Base-by-base conservation (phyloP, 1,139 yeast genomes). In the Meyerozyma athensensis region DNA sequence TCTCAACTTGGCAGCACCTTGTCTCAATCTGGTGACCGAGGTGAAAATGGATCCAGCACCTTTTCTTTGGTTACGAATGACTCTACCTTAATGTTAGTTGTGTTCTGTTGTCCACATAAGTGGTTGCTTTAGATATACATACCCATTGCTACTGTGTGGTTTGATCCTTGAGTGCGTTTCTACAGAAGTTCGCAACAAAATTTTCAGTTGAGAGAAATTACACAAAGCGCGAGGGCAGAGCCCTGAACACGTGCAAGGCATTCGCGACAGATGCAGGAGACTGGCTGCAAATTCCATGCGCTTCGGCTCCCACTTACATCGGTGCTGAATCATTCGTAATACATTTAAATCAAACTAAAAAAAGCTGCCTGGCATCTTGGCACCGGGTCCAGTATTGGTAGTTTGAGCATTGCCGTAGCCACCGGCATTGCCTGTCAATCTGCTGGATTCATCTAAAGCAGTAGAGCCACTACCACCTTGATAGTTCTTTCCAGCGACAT, bases 11-110 rank as follows among this genome's bases (percentile, higher is more conserved):
- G 99, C 99, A 70, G 98, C 97, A 73, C 98, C 99, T 80, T 94
- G 86, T 85, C 98, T 87, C 74, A 94, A 87, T 79, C 97, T 92
- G 81, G 97, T 92, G 92, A 90, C 96, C 66, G 98, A 82, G 73
- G 95, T 86, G 89, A 94, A 94, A 83, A 94, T 89, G 68, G 97
- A 90, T 70, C 98, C 98, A 77, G 97, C 97, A 84, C 97, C 97
- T 81, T 94, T 94, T 87, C 99, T 90, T 86, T 94, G 98, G 84
- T 94, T 92, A 81, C 98, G 95, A 81, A 94, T 94, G 79, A 94
- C 99, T 85, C 98, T 92, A 86, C 98, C 97, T 84, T 68, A 22
- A 19, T 39, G 49, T 47, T 48, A 46, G 50, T 48, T 42, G n/a
- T 12, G 36, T 17, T 17, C 19, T 24, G 6, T 4, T 12, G 28